These are phyloP conservation scores for Leccinum obscurum DNA, from an alignment of 768 basidiomycete species.

Conservation along the genomic window DNA sequence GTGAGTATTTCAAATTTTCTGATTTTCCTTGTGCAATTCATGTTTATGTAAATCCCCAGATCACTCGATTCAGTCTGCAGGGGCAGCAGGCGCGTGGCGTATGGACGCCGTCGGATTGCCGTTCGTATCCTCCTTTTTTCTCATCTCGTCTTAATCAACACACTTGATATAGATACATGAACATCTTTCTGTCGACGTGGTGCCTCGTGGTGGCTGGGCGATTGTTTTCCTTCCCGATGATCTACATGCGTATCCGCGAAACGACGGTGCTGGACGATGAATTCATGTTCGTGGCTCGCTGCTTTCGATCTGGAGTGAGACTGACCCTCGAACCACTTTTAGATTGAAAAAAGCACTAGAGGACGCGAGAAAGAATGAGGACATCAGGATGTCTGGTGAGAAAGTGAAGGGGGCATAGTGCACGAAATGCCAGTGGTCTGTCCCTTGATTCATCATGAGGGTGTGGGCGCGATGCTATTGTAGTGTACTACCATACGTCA, in stretches of 20 bases:
- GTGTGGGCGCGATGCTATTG: neutral
- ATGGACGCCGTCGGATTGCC: constrained; percentile 64
- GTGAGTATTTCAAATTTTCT: constrained; percentile 57
- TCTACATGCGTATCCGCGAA: constrained; percentile 63
- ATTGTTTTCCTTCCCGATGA: constrained; percentile 69
- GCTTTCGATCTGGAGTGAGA: neutral
- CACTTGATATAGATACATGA: constrained; percentile 49
- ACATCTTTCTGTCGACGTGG: constrained; percentile 74
- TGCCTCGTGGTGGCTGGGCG: constrained; percentile 61
- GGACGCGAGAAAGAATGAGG: neutral
- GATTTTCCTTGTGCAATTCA: neutral
- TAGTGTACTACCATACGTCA: neutral
- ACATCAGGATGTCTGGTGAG: neutral
- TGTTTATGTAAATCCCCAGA: constrained; percentile 34
- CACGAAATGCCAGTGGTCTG: neutral
- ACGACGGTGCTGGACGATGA: constrained; percentile 56
- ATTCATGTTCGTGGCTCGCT: constrained; percentile 42
- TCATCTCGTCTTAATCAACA: neutral
- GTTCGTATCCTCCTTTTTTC: constrained; percentile 39
- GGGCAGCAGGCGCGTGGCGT: constrained; percentile 70
- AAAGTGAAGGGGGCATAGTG: constrained; percentile 1
- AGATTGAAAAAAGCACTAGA: constrained; percentile 12
- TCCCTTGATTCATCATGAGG: neutral
- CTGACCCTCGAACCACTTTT: neutral
- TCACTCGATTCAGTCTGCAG: constrained; percentile 75